These are phyloP conservation scores for Termitomyces sp. DNA, from an alignment of 768 basidiomycete genomes.

Conservation along the genomic window DNA sequence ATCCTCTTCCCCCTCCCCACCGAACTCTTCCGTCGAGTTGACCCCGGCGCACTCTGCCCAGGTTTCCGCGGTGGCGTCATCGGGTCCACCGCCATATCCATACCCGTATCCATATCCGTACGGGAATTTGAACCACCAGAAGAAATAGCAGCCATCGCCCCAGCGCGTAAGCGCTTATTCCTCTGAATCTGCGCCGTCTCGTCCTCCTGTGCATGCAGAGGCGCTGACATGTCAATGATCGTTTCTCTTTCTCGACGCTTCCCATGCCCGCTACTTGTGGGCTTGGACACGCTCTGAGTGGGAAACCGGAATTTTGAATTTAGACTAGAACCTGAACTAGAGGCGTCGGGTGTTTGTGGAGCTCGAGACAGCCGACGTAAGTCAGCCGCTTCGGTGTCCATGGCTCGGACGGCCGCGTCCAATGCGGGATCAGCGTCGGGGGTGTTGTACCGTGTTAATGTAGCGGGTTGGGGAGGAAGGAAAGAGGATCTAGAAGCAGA, in stretches of 20 bases:
- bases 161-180: conserved; percentile 61
- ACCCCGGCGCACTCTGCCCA: conserved; percentile 5
- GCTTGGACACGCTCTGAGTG: conserved; percentile 12
- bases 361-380: conserved; percentile 58
- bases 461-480: conserved; percentile 6
- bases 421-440: conserved; percentile 50
- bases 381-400: conserved; percentile 68
- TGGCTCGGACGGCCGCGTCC: conserved; percentile 66
- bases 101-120: neutral
- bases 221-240: conserved; percentile 44
- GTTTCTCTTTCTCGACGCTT: conserved; percentile 24
- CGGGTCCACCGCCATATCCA: conserved; percentile 1
- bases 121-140: conserved; percentile 16
- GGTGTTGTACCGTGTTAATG: conserved; percentile 25
- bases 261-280: neutral
- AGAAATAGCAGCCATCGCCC: conserved; percentile 44
- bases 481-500: conserved; percentile 3
- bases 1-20: conserved; percentile 69
- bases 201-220: conserved; percentile 41
- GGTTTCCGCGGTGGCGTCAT: conserved; percentile 4
- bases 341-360: conserved; percentile 38
- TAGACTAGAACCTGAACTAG: conserved; percentile 23
- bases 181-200: conserved; percentile 69
- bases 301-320: conserved; percentile 32
- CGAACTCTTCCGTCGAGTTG: conserved; percentile 61